A percentile compares a stretch with the other conserved stretches of the same genome.
phyloP scores from a whole-genome alignment of 1,284 basidiomycete species.

The Apiotrichum porosum region DNA sequence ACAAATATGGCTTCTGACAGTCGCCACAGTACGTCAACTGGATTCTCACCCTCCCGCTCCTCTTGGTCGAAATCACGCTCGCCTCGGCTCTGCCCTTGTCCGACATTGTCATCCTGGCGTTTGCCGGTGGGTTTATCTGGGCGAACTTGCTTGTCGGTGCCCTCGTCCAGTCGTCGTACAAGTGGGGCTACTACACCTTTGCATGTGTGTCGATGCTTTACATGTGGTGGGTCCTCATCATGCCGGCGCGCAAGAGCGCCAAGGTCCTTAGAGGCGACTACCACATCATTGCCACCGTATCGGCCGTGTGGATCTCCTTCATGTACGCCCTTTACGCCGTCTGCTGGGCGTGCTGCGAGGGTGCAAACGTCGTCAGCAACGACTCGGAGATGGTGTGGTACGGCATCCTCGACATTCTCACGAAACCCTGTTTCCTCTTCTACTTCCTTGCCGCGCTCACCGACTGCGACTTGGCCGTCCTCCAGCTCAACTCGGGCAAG shows the following conservation, averaged over 20 bases:
- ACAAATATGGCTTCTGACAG: background rate
- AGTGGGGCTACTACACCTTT: constrained; percentile 54
- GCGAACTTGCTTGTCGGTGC: constrained; percentile 56
- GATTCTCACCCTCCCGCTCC: constrained; percentile 56
- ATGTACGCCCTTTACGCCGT: constrained; percentile 56
- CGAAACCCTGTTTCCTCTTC: constrained; percentile 49
- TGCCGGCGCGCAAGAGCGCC: constrained; percentile 34
- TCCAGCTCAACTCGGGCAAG: constrained; percentile 29
- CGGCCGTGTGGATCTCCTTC: constrained; percentile 45
- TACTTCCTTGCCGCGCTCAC: constrained; percentile 21
- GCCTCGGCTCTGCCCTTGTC: constrained; percentile 55
- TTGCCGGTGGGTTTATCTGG: constrained; percentile 53
- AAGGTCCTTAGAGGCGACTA: constrained; percentile 36
- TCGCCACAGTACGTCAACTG: constrained; percentile 55
- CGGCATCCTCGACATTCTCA: constrained; percentile 58
- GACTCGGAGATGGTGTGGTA: constrained; percentile 55
- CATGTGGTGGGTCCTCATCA: constrained; percentile 52
- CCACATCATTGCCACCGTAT: constrained; percentile 45
- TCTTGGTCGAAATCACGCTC: constrained; percentile 56
- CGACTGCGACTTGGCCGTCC: constrained; percentile 27
- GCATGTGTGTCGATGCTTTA: constrained; percentile 53
- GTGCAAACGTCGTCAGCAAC: constrained; percentile 46
- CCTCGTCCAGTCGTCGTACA: constrained; percentile 55
- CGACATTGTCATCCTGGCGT: constrained; percentile 53
- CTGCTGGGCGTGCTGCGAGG: constrained; percentile 50